Conservation (phyloP, 2,329 filamentous ascomycete species). For the Fusarium anguioides region DNA sequence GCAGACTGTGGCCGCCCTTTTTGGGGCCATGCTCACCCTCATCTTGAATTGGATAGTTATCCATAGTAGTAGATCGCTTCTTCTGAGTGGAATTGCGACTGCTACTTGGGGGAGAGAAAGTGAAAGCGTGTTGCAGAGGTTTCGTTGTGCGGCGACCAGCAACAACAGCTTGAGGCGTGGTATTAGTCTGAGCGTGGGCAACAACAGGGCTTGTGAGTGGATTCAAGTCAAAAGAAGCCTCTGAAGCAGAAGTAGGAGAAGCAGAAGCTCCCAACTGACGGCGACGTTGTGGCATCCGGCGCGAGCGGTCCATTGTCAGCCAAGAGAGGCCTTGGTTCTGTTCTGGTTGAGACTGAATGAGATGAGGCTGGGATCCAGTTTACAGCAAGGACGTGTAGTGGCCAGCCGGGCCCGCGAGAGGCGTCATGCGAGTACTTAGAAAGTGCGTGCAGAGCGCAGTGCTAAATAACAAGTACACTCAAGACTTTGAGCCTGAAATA, state of each 20-base stretch:
- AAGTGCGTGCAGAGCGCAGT: slow-evolving; percentile 23
- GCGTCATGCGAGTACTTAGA: slow-evolving; percentile 41
- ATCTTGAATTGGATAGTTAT: slow-evolving; percentile 53
- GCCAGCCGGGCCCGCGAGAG: slow-evolving; percentile 46
- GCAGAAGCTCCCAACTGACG: slow-evolving; percentile 48
- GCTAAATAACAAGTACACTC: slow-evolving; percentile 24
- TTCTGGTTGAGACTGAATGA: neutral
- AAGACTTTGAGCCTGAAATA: slow-evolving; percentile 17
- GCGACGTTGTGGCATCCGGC: slow-evolving; percentile 51
- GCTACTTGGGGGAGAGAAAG: slow-evolving; percentile 51
- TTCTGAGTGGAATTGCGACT: slow-evolving; percentile 49
- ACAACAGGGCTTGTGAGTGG: slow-evolving; percentile 49
- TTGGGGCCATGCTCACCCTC: slow-evolving; percentile 62
- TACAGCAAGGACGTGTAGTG: slow-evolving; percentile 46
- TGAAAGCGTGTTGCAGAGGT: slow-evolving; percentile 51
- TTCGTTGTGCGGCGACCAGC: slow-evolving; percentile 50
- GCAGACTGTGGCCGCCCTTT: slow-evolving; percentile 69
- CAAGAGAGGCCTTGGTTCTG: slow-evolving; percentile 35
- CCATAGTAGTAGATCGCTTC: slow-evolving; percentile 59
- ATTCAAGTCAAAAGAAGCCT: slow-evolving; percentile 48
- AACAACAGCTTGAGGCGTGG: slow-evolving; percentile 47
- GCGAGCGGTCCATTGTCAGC: slow-evolving; percentile 54
- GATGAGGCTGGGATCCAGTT: slow-evolving; percentile 43
- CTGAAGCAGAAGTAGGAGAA: slow-evolving; percentile 50
- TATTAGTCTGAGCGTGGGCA: slow-evolving; percentile 49